Evolutionary conservation across 768 basidiomycete species (phyloP), one percentile per base, ranked within the genome.

Genomic region (Macrolepiota albuminosa): DNA sequence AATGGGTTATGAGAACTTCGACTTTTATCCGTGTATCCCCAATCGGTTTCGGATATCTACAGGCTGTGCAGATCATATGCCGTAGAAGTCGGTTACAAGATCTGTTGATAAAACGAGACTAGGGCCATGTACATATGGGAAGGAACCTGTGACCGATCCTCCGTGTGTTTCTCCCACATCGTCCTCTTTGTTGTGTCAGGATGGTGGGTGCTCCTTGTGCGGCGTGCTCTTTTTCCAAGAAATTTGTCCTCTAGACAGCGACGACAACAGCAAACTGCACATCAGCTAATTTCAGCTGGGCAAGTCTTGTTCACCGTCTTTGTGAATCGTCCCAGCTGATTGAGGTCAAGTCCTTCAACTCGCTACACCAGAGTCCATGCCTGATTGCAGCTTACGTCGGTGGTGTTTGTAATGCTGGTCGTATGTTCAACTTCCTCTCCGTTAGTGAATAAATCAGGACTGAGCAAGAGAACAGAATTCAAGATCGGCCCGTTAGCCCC

Each of bases 311-410:
- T 37, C 42, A 11, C 46, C 8, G 6, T 24, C 10, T 49, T 52
- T 45, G 9, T 50, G 31, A n/a, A n/a, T 51, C 21, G 18, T 42
- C n/a, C 34, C 8, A 21, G 42, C n/a, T 49, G 34, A 58, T n/a
- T 48, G 26, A 47, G 43, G 43, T 51, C 39, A 54, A 82, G 82
- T 64, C 73, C 24, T 75, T 64, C 63, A 83, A 80, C 63, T 71
- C 74, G 0, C 48, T 68, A 0, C 51, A 59, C 1, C 77, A 81
- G 58, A 77, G 68, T 62, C 81, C 81, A 37, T 83, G 81, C 60
- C 62, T 71, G n/a, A 72, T 82, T 37, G 76, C 77, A 8, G 67
- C 74, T n/a, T 71, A 70, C 39, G 69, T 81, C 0, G 76, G 72
- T 54, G 76, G 73, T 3, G 77, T 71, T 9, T 82, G 81, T 66